Base-by-base conservation (phyloP, 352 stramenopile species). In the Globisporangium cystogenes region DNA sequence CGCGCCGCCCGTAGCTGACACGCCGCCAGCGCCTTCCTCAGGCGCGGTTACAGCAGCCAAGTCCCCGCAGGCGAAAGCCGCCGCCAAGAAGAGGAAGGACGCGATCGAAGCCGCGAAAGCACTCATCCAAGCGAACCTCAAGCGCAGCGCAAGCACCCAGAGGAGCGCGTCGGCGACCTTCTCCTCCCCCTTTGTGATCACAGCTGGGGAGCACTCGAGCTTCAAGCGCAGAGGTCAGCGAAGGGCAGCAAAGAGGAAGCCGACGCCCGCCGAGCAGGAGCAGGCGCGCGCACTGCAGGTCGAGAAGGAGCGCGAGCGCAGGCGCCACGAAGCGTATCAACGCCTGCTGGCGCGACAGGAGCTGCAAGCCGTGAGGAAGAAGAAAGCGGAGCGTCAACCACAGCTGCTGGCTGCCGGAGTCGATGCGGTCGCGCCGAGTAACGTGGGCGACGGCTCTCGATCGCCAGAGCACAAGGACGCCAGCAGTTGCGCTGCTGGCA, bases 291-390 rank as follows among this genome's bases (percentile, higher is more conserved):
- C 40, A 2, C 39, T 50, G 39, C 55, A 64, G 31, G 16, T 81
- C 6, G 72, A 84, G 42, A 61, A 56, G 23, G 74, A 89, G 53
- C 72, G 73, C 14, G 70, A 89, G 29, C 54, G 57, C 27, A 59
- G 76, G 23, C 62, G 74, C 26, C 67, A 81, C 50, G 69, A 74
- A 26, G 80, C 80, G 7, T 82, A 82, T 51, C 69, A 86, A 44
- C 73, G 80, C 1, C 57, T 91, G 3, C 18, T 84, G 6, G 76
- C 74, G 4, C 66, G 79, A 15, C 79, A 86, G 54, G 65, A 72
- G 37, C 57, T 87, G 4, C 74, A 86, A 55, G 62, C 59, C 0
- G 74, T 69, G 14, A 60, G 70, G 48, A 46, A 67, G 39, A 44
- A 26, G 39, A 44, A 44, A 16, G 39, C 10, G n/a, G 39, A 26